phyloP scores from a whole-genome alignment of 2,329 filamentous ascomycete genomes.

The Aspergillus quadrilineatus region DNA sequence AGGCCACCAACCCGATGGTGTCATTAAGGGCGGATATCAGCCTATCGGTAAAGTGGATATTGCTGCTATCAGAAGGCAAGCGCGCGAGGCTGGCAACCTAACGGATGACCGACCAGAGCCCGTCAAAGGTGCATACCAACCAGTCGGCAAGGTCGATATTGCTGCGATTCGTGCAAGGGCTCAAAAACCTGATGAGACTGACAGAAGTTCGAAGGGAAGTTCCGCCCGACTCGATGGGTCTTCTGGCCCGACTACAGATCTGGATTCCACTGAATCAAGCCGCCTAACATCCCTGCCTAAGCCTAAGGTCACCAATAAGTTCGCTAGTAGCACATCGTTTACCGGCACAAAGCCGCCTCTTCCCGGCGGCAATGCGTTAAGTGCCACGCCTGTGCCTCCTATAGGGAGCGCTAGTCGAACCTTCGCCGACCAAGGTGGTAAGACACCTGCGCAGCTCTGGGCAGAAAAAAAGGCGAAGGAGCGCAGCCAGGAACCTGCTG shows the following conservation, averaged over 20 bases:
- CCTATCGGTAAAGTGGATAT: slow-evolving; percentile 98
- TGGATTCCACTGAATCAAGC: slow-evolving; percentile 67
- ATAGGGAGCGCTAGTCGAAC: slow-evolving; percentile 83
- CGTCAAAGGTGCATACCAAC: slow-evolving; percentile 92
- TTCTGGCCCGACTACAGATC: slow-evolving; percentile 54
- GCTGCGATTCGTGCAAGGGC: slow-evolving; percentile 84
- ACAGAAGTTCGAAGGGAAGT: slow-evolving; percentile 35
- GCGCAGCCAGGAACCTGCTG: slow-evolving; percentile 54
- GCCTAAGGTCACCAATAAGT: slow-evolving; percentile 90
- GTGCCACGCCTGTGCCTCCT: slow-evolving; percentile 55
- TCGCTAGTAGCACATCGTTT: slow-evolving; percentile 70
- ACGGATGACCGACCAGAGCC: slow-evolving; percentile 76
- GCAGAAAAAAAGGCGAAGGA: slow-evolving; percentile 93
- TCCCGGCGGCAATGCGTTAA: slow-evolving; percentile 66
- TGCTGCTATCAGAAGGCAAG: slow-evolving; percentile 75
- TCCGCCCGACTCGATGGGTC: slow-evolving; percentile 46
- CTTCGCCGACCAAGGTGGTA: slow-evolving; percentile 91
- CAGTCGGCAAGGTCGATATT: slow-evolving; percentile 95
- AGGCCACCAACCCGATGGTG: slow-evolving; percentile 60
- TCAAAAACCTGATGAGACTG: slow-evolving; percentile 58
- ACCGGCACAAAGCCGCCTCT: slow-evolving; percentile 85
- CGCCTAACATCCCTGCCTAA: slow-evolving; percentile 86
- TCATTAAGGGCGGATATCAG: slow-evolving; percentile 85
- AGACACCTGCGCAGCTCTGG: slow-evolving; percentile 96
- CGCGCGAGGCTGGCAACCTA: slow-evolving; percentile 57